Evolutionary conservation across 148 eudicot genomes (phyloP).

Genomic region (Vaccinium macrocarpon): DNA sequence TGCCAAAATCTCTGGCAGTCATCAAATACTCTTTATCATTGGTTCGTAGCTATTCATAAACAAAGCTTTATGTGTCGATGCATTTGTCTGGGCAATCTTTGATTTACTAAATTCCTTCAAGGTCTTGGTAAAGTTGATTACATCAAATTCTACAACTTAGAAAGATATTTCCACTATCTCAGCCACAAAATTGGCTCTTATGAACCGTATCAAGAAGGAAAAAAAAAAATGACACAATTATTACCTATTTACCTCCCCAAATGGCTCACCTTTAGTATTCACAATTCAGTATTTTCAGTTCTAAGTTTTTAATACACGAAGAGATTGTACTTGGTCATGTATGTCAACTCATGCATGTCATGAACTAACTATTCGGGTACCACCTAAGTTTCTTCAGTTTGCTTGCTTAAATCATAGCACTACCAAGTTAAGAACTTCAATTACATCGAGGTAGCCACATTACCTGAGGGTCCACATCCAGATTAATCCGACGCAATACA

Average conservation of each 20-base stretch:
- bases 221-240: too few relatives aligned
- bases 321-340: not conserved
- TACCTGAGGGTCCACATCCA: slow-evolving; percentile 68
- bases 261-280: too few relatives aligned
- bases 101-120: not conserved
- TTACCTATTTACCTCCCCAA: too few relatives aligned
- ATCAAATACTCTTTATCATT: too few relatives aligned
- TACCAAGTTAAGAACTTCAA: not conserved
- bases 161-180: too few relatives aligned
- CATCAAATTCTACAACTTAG: too few relatives aligned
- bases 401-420: not conserved
- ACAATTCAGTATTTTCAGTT: too few relatives aligned
- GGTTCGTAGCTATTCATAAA: too few relatives aligned
- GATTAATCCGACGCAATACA: slow-evolving; percentile 12
- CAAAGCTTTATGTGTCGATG: not conserved
- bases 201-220: too few relatives aligned
- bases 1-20: too few relatives aligned
- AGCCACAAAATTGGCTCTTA: too few relatives aligned
- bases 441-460: not conserved
- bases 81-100: not conserved
- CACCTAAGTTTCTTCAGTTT: not conserved
- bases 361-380: not conserved
- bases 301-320: not conserved
- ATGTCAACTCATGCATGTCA: not conserved
- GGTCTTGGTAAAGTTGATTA: not conserved